phyloP scores from a whole-genome alignment of 2,329 filamentous ascomycete species.

The Cladosporium velox region DNA sequence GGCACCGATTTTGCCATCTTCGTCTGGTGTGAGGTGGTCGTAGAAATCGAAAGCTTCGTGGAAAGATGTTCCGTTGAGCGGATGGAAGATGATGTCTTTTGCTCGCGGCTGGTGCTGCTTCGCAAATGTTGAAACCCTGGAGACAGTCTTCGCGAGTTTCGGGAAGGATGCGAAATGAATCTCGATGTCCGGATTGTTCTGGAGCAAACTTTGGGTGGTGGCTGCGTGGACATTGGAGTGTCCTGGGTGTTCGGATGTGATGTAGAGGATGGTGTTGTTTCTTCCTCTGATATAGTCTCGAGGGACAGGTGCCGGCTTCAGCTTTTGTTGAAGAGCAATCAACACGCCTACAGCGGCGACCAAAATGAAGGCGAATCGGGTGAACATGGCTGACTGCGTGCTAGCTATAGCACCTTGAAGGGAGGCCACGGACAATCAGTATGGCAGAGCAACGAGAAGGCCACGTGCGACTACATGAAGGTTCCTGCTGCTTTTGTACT shows the following conservation, averaged over 20 bases:
- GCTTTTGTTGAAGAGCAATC: constrained; percentile 7
- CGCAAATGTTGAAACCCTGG: constrained; percentile 4
- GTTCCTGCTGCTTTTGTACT: not conserved
- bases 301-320: not conserved
- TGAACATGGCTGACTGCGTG: not conserved
- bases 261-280: constrained; percentile 12
- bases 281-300: constrained; percentile 10
- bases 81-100: constrained; percentile 10
- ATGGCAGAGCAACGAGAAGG: not conserved
- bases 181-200: constrained; percentile 1
- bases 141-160: not conserved
- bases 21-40: not conserved
- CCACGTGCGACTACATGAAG: not conserved
- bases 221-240: constrained; percentile 15
- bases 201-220: constrained; percentile 14
- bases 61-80: not conserved
- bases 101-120: not conserved
- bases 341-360: not conserved
- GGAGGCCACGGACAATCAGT: not conserved
- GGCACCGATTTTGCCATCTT: constrained; percentile 11
- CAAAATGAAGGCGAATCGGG: not conserved
- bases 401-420: not conserved
- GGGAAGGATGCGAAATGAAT: constrained; percentile 17
- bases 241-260: constrained; percentile 12
- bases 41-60: constrained; percentile 2